A percentile compares a stretch with the other conserved stretches of the same genome.
Evolutionary conservation across 2,329 filamentous ascomycete species (phyloP).

Genomic region (Penicillium rolfsii): DNA sequence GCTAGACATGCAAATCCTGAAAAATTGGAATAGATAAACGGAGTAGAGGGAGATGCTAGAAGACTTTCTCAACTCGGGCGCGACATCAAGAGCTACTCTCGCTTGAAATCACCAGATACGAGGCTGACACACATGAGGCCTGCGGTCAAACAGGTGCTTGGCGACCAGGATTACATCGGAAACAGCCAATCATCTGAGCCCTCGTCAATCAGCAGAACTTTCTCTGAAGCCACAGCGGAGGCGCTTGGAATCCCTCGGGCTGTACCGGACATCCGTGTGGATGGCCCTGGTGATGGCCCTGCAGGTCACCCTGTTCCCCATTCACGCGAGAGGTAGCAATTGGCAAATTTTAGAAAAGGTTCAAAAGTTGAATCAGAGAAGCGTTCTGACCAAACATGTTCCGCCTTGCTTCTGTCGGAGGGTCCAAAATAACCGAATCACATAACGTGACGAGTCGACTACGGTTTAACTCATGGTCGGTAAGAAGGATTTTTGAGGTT

Average conservation of each 20-base stretch:
- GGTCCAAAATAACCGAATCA: no score
- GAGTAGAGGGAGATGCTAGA: not conserved
- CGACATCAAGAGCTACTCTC: not conserved
- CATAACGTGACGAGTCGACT: not conserved
- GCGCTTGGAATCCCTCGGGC: not conserved
- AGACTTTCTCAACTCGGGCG: not conserved
- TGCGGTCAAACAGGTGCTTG: constrained; percentile 13
- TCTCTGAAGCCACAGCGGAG: constrained; percentile 8
- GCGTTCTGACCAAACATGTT: not conserved
- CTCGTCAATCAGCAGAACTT: constrained; percentile 18
- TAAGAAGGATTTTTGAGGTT: not conserved
- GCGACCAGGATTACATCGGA: not conserved
- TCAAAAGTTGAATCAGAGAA: not conserved
- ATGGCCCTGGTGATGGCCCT: not conserved
- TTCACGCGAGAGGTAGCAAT: not conserved
- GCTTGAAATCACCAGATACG: constrained; percentile 17
- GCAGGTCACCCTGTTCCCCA: not conserved
- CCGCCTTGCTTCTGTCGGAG: not conserved
- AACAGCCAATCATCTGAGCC: constrained; percentile 15
- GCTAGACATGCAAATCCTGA: not conserved
- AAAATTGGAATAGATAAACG: not conserved
- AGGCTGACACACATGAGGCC: constrained; percentile 17
- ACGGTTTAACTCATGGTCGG: not conserved
- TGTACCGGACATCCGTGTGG: not conserved
- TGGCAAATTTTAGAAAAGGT: not conserved